Percentiles rank a stretch among this genome's conserved stretches.
Evolutionary conservation across 805 yeast species (phyloP).

Genomic region (Ogataea wickerhamii): DNA sequence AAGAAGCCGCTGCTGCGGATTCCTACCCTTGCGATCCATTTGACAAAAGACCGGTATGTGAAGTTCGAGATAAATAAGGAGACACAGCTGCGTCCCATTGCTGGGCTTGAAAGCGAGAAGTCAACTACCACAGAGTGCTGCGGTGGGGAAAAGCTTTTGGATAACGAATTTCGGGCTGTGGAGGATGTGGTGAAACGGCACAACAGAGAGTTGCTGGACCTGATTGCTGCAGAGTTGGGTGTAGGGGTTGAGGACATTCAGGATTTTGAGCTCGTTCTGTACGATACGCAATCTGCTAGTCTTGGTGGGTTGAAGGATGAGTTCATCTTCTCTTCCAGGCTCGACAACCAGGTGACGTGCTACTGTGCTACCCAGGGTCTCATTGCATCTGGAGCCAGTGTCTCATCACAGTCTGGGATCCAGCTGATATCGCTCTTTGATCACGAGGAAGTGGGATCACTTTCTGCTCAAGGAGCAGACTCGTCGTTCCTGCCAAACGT

Average conservation of each 20-base stretch:
- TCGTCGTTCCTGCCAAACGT: conserved; percentile 85
- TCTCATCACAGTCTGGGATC: conserved; percentile 52
- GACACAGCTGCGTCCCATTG: conserved; percentile 80
- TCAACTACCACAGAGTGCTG: conserved; percentile 37
- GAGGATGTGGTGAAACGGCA: conserved; percentile 70
- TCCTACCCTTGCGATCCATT: conserved; percentile 92
- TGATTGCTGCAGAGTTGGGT: conserved; percentile 63
- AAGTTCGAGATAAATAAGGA: conserved; percentile 90
- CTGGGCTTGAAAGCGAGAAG: conserved; percentile 42
- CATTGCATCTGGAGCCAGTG: conserved; percentile 37
- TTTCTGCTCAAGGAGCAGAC: conserved; percentile 95
- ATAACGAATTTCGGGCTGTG: conserved; percentile 60
- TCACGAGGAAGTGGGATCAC: conserved; percentile 94
- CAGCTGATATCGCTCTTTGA: conserved; percentile 82
- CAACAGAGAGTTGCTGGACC: conserved; percentile 61
- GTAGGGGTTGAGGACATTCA: conserved; percentile 59
- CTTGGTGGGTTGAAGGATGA: conserved; percentile 90
- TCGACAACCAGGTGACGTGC: conserved; percentile 88
- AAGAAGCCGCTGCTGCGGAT: conserved; percentile 83
- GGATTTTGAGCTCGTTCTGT: conserved; percentile 85
- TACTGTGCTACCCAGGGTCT: conserved; percentile 74
- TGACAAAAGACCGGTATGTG: conserved; percentile 69
- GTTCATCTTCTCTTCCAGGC: conserved; percentile 85
- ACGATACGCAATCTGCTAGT: conserved; percentile 77
- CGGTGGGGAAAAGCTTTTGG: conserved; percentile 40